phyloP scores from a whole-genome alignment of 768 basidiomycete genomes.

The Russula sp. region DNA sequence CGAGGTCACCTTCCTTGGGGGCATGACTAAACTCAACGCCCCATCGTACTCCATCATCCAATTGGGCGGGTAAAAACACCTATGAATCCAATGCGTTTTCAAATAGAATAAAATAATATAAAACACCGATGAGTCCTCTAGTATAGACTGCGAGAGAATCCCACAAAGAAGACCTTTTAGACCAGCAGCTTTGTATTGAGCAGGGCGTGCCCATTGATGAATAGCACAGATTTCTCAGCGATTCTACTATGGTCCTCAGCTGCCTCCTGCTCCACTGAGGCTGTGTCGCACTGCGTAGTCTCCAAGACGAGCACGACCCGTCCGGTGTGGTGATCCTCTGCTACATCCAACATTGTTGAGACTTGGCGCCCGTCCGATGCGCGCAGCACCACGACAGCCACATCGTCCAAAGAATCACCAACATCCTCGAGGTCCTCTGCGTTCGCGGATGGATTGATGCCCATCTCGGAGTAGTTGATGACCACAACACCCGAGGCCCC shows the following conservation, averaged over 20 bases:
- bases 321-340: conserved; percentile 39
- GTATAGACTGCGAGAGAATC: background rate
- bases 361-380: conserved; percentile 46
- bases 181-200: conserved; percentile 66
- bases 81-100: too few species aligned
- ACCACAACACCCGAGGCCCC: conserved; percentile 77
- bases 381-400: conserved; percentile 52
- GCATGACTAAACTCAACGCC: too few species aligned
- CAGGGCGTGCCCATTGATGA: conserved; percentile 70
- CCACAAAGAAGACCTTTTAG: conserved; percentile 27
- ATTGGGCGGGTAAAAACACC: conserved; percentile 42
- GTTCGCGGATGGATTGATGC: conserved; percentile 61
- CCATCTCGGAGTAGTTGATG: conserved; percentile 50
- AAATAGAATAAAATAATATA: too few species aligned
- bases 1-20: too few species aligned
- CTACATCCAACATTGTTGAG: conserved; percentile 45
- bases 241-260: conserved; percentile 23
- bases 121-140: too few species aligned
- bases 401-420: conserved; percentile 47
- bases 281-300: conserved; percentile 2
- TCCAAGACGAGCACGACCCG: conserved; percentile 49
- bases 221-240: conserved; percentile 45
- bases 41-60: too few species aligned
- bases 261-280: conserved; percentile 20
- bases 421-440: conserved; percentile 46